Evolutionary conservation across 371 early-diverging fungal species (phyloP).

Genomic region (Coemansia sp.): DNA sequence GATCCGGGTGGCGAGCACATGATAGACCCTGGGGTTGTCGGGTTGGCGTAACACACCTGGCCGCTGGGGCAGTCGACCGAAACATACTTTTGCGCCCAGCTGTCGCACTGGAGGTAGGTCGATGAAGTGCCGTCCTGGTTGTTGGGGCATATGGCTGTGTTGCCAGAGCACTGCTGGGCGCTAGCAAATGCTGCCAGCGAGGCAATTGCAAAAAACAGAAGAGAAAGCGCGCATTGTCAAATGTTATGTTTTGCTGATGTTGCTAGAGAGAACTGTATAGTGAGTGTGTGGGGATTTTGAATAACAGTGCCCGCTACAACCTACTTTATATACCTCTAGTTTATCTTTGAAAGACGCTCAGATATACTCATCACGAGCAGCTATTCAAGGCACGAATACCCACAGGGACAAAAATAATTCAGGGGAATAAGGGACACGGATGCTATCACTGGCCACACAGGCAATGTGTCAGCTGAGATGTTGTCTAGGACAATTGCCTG

Average conservation of each 20-base stretch:
- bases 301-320: neutral
- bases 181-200: constrained; percentile 18
- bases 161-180: constrained; percentile 34
- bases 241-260: neutral
- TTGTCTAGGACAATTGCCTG: neutral
- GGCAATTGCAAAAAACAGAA: constrained; percentile 1
- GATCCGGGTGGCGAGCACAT: constrained; percentile 46
- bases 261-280: neutral
- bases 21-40: constrained; percentile 35
- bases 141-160: constrained; percentile 39
- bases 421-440: neutral
- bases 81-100: constrained; percentile 24
- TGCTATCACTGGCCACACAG: neutral
- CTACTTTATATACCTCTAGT: neutral
- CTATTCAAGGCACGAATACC: neutral
- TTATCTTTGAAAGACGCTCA: neutral
- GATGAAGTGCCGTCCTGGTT: constrained; percentile 36
- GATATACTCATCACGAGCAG: neutral
- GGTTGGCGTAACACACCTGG: constrained; percentile 51
- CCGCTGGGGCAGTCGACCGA: constrained; percentile 31
- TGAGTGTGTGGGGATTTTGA: neutral
- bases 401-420: constrained; percentile 3
- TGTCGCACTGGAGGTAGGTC: constrained; percentile 48
- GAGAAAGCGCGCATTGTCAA: constrained; percentile 2
- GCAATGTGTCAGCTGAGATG: constrained; percentile 3